Conservation (phyloP, 2,329 filamentous ascomycete species). For the Aspergillus ochraceoroseus region DNA sequence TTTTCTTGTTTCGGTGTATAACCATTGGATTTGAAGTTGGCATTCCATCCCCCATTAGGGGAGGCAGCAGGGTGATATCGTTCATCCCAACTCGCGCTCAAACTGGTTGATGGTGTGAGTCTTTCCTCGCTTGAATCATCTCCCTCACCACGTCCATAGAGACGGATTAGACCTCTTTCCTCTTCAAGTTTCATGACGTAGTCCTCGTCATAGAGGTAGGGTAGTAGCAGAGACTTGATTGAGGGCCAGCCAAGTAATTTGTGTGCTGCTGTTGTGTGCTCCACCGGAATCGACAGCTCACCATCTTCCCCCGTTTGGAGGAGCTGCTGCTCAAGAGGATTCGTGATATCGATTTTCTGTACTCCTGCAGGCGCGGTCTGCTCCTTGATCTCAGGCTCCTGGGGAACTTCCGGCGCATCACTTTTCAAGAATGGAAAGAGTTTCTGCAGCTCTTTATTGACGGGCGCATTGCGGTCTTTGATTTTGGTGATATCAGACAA, state of each 20-base stretch:
- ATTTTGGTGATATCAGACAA: too few relatives aligned
- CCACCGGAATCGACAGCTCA: constrained; percentile 68
- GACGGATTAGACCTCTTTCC: constrained; percentile 64
- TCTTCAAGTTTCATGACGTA: constrained; percentile 76
- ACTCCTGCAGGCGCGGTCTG: constrained; percentile 5
- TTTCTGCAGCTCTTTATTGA: constrained; percentile 14
- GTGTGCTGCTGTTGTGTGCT: constrained; percentile 87
- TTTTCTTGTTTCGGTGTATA: constrained; percentile 32
- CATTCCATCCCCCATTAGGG: constrained; percentile 51
- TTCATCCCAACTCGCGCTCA: constrained; percentile 26
- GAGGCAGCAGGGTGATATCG: constrained; percentile 37
- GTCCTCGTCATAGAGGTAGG: constrained; percentile 55
- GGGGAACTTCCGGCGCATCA: constrained; percentile 14
- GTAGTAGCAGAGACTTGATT: constrained; percentile 59
- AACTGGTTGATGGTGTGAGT: constrained; percentile 28
- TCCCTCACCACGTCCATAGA: constrained; percentile 76
- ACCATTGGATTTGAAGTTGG: constrained; percentile 30
- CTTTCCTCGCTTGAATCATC: constrained; percentile 53
- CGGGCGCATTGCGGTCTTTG: constrained; percentile 4
- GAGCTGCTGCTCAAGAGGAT: constrained; percentile 8
- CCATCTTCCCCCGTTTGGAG: constrained; percentile 40
- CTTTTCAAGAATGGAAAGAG: constrained; percentile 26
- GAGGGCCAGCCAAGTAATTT: constrained; percentile 69
- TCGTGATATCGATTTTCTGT: constrained; percentile 7
- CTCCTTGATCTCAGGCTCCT: constrained; percentile 17